Evolutionary conservation across 768 basidiomycete species (phyloP).

Genomic region (Boletus pseudopeckii): DNA sequence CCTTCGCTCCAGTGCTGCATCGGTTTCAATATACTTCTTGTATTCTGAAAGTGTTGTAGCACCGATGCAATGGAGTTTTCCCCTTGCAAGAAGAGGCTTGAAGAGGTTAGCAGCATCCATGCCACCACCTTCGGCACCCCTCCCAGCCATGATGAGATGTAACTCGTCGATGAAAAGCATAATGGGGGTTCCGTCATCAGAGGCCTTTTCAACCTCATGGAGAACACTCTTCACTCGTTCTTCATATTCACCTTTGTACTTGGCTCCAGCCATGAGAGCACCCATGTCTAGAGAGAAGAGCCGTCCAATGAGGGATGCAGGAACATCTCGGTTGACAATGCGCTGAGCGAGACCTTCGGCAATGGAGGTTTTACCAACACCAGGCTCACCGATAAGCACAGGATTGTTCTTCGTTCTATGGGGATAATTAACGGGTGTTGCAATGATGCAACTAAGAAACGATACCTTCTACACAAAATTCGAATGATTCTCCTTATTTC

Average conservation of each 20-base stretch:
- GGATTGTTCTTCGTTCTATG: constrained; percentile 94
- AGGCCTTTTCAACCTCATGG: constrained; percentile 88
- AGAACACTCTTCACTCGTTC: constrained; percentile 92
- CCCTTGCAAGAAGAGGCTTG: constrained; percentile 88
- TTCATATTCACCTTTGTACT: constrained; percentile 96
- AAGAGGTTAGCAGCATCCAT: constrained; percentile 94
- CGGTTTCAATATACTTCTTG: constrained; percentile 89
- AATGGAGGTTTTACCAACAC: constrained; percentile 94
- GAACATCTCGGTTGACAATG: constrained; percentile 92
- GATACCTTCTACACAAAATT: constrained; percentile 72
- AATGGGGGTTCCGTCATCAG: constrained; percentile 71
- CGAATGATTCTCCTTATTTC: constrained; percentile 85
- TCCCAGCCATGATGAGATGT: constrained; percentile 91
- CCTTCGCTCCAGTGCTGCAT: constrained; percentile 85
- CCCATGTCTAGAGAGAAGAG: constrained; percentile 92
- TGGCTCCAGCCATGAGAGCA: constrained; percentile 88
- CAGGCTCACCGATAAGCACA: constrained; percentile 92
- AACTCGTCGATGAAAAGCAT: constrained; percentile 96
- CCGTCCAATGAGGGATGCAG: constrained; percentile 65
- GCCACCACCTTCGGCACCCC: constrained; percentile 77
- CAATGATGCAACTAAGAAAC: not conserved
- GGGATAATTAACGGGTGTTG: constrained; percentile 7
- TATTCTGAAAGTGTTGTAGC: constrained; percentile 94
- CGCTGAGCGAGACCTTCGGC: constrained; percentile 95
- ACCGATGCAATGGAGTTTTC: constrained; percentile 75